Percentiles rank a stretch among this genome's conserved stretches.
These are phyloP conservation scores for Rubroboletus satanas DNA, from an alignment of 768 basidiomycete genomes.

Conservation along the genomic window DNA sequence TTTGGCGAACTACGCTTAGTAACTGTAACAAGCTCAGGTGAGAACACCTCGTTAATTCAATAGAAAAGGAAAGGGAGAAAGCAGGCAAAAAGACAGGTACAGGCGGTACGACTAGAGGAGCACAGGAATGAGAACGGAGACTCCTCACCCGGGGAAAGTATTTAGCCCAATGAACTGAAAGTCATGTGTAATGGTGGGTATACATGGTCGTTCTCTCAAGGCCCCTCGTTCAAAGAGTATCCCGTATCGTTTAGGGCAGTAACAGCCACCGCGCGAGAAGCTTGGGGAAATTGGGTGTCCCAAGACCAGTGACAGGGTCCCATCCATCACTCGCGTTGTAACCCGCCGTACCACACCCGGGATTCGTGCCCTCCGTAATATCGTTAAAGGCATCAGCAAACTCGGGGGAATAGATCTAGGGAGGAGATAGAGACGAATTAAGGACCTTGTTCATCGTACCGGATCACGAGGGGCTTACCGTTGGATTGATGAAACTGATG, in stretches of 20 bases:
- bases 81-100: no score
- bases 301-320: conserved; percentile 48
- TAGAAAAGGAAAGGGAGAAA: no score
- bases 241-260: conserved; percentile 5
- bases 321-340: conserved; percentile 34
- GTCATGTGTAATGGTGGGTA: neutral
- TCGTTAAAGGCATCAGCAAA: conserved; percentile 32
- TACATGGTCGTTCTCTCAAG: neutral
- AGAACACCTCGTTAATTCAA: no score
- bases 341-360: conserved; percentile 41
- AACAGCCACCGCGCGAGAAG: conserved; percentile 37
- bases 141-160: no score
- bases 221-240: no score
- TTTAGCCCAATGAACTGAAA: neutral
- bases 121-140: no score
- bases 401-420: conserved; percentile 6
- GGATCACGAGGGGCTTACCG: neutral
- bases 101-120: no score
- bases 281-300: conserved; percentile 41
- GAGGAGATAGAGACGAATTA: neutral
- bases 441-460: neutral
- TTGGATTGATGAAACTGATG: conserved; percentile 17
- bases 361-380: conserved; percentile 43
- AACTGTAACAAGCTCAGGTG: no score
- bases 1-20: no score